Conservation (phyloP, 805 yeast genomes). For the Schizosaccharomyces cryophilus region DNA sequence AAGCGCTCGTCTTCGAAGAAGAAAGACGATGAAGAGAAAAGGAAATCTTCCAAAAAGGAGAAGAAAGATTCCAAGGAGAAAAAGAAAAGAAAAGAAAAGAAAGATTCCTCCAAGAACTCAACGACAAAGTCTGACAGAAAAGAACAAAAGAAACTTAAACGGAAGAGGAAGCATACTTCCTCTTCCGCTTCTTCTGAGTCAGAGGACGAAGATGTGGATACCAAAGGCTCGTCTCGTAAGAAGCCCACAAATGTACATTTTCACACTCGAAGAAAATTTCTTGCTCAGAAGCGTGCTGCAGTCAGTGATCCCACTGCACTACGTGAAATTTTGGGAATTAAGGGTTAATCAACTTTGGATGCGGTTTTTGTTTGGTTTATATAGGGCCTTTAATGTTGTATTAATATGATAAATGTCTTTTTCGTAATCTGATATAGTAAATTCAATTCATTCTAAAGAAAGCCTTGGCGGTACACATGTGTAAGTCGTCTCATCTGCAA, state of each 20-base stretch:
- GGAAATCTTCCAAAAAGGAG: conserved; percentile 4
- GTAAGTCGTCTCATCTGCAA: no score
- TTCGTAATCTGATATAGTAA: no score
- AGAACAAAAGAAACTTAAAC: not conserved
- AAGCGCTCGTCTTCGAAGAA: not conserved
- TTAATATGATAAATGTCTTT: no score
- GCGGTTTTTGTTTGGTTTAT: no score
- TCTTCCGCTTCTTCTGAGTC: not conserved
- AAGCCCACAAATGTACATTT: conserved; percentile 4
- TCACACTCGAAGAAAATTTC: conserved; percentile 46
- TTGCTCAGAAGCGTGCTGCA: conserved; percentile 73
- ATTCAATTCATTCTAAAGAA: no score
- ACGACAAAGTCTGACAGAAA: not conserved
- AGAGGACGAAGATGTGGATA: not conserved
- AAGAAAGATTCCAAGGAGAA: not conserved
- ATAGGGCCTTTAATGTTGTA: no score
- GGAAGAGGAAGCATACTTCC: not conserved
- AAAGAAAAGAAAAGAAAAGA: not conserved
- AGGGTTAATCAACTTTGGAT: conserved; percentile 2
- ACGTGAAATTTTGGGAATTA: conserved; percentile 79
- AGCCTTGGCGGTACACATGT: no score
- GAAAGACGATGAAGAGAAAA: not conserved
- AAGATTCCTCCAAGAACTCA: not conserved
- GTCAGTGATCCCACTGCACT: conserved; percentile 71
- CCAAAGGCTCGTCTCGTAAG: conserved; percentile 9